Conservation (phyloP, 2,329 filamentous ascomycete species). For the Coniella lustricola region DNA sequence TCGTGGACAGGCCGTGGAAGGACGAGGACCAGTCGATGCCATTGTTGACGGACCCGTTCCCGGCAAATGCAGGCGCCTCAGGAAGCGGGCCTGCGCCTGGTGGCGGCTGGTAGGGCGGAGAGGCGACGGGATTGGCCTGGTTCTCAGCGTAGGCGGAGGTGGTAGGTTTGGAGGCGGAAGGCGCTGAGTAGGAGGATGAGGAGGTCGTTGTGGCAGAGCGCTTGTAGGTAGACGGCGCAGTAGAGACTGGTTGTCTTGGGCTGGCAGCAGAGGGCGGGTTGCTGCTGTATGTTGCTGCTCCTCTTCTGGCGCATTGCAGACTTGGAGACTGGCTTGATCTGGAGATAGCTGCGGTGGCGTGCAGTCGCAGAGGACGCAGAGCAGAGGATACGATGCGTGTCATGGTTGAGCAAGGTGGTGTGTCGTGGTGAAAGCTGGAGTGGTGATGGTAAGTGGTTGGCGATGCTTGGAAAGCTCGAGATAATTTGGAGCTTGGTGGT, state of each 20-base stretch:
- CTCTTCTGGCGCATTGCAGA: not conserved
- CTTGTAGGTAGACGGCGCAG: conserved; percentile 7
- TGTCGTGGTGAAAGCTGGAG: not conserved
- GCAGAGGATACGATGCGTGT: conserved; percentile 11
- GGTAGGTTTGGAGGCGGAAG: conserved; percentile 1
- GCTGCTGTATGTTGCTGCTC: conserved; percentile 8
- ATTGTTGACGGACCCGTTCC: conserved; percentile 11
- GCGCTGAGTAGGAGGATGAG: not conserved
- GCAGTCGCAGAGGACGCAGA: conserved; percentile 10
- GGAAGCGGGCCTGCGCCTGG: conserved; percentile 5
- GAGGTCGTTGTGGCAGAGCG: conserved; percentile 8
- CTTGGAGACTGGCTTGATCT: not conserved
- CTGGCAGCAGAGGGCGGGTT: not conserved
- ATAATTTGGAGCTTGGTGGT: not conserved
- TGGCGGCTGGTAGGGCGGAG: conserved; percentile 8
- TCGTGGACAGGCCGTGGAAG: conserved; percentile 69
- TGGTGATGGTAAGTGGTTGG: not conserved
- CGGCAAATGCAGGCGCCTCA: conserved; percentile 14
- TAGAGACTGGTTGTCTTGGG: not conserved
- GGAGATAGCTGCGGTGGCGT: not conserved
- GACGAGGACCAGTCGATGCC: conserved; percentile 72
- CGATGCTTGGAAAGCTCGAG: not conserved
- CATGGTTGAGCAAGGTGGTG: conserved; percentile 2
- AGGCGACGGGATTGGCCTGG: conserved; percentile 8
- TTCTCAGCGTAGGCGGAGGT: conserved; percentile 12